These are phyloP conservation scores for Boletus semigastroideus DNA, from an alignment of 1,284 basidiomycete species.

Conservation along the genomic window DNA sequence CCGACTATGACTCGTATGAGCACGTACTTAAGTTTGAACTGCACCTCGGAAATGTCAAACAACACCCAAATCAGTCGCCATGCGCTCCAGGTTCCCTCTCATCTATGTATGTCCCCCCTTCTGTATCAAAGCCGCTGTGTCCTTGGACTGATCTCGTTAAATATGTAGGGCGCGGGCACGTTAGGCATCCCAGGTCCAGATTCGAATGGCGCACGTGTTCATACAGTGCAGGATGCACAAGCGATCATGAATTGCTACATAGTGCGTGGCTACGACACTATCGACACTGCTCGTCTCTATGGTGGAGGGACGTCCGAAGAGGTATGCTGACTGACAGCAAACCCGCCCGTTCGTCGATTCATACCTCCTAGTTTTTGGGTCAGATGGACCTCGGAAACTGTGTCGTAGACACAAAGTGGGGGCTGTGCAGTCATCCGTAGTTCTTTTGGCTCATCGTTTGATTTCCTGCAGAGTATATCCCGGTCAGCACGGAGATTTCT, in stretches of 20 bases:
- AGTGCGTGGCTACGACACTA: slow-evolving; percentile 21
- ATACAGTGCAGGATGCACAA: slow-evolving; percentile 23
- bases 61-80: background rate
- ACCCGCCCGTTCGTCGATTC: background rate
- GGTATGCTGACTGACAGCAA: slow-evolving; percentile 7
- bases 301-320: slow-evolving; percentile 33
- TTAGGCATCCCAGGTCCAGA: slow-evolving; percentile 17
- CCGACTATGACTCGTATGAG: no score
- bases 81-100: slow-evolving; percentile 11
- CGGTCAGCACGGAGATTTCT: slow-evolving; percentile 23
- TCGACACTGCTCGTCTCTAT: slow-evolving; percentile 34
- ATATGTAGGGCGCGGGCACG: slow-evolving; percentile 15
- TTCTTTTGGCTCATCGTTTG: background rate
- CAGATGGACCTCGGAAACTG: slow-evolving; percentile 26
- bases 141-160: background rate
- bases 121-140: background rate
- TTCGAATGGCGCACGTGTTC: slow-evolving; percentile 26
- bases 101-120: slow-evolving; percentile 8
- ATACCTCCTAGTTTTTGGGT: slow-evolving; percentile 20
- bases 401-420: slow-evolving; percentile 32
- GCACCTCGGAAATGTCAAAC: no score
- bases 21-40: no score
- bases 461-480: slow-evolving; percentile 21
- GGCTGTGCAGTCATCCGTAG: background rate
- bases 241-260: slow-evolving; percentile 24